Conservation (phyloP, 176 grass and related monocot genomes). For the Avena atlantica region DNA sequence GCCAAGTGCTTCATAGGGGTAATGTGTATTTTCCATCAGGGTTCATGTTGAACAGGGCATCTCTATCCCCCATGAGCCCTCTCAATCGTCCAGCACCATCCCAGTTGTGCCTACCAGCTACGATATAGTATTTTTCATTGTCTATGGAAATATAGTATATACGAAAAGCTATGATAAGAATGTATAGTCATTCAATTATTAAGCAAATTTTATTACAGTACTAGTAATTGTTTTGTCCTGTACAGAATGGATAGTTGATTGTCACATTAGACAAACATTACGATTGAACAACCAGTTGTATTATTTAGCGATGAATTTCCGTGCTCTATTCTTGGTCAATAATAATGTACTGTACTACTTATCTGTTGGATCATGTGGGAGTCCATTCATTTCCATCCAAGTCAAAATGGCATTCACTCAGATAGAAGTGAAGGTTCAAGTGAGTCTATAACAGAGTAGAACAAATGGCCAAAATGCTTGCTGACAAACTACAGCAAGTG, state of each 20-base stretch:
- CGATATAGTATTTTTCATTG: not conserved
- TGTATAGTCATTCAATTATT: conserved; percentile 2
- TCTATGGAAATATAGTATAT: not conserved
- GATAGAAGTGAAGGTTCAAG: not conserved
- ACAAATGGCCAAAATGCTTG: not conserved
- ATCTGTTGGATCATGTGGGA: not conserved
- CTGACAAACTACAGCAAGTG: not conserved
- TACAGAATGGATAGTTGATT: not conserved
- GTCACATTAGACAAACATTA: conserved; percentile 1
- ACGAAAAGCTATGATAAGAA: conserved; percentile 17
- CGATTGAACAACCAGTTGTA: not conserved
- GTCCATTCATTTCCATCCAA: too few species aligned
- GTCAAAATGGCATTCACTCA: too few species aligned
- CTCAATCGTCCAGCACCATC: too few species aligned
- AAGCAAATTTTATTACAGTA: too few species aligned
- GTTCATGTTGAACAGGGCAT: too few species aligned
- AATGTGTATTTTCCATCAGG: too few species aligned
- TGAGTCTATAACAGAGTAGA: not conserved
- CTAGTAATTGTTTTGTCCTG: not conserved
- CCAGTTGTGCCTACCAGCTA: too few species aligned
- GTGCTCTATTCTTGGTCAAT: not conserved
- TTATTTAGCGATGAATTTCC: not conserved
- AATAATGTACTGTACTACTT: not conserved
- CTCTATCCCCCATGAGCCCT: too few species aligned
- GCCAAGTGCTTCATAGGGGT: too few species aligned